phyloP scores from a whole-genome alignment of 208 protist species.

The Angomonas desouzai region DNA sequence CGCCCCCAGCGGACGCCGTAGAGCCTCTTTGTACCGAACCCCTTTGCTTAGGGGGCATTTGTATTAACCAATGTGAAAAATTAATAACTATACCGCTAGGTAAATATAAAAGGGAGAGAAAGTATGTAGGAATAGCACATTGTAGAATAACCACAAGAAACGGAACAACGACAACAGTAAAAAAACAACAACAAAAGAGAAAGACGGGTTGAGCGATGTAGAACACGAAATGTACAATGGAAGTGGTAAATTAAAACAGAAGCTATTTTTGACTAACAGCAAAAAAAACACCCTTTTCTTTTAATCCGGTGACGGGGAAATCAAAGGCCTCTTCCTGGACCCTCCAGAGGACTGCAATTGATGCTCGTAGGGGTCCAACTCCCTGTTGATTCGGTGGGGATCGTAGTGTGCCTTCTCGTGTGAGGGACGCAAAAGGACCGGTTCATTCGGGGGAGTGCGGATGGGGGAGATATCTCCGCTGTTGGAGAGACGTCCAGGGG shows the following conservation, averaged over 20 bases:
- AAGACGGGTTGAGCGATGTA: too few relatives aligned
- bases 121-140: too few relatives aligned
- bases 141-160: too few relatives aligned
- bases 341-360: not conserved
- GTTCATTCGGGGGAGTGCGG: not conserved
- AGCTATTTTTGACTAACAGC: not conserved
- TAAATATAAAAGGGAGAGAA: too few relatives aligned
- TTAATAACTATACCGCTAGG: too few relatives aligned
- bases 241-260: not conserved
- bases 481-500: not conserved
- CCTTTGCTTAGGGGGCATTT: not conserved
- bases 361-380: not conserved
- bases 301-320: slow-evolving; percentile 4
- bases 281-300: not conserved
- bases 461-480: not conserved
- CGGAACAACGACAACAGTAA: too few relatives aligned
- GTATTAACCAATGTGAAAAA: too few relatives aligned
- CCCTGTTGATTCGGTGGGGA: not conserved
- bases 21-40: not conserved
- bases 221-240: not conserved
- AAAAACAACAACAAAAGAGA: too few relatives aligned
- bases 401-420: not conserved
- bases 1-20: not conserved
- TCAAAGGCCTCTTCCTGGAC: not conserved
- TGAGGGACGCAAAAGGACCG: too few relatives aligned